Evolutionary conservation across 2,329 filamentous ascomycete species (phyloP), one percentile per base, ranked within the genome.

Genomic region (Waltergamsia citrina): DNA sequence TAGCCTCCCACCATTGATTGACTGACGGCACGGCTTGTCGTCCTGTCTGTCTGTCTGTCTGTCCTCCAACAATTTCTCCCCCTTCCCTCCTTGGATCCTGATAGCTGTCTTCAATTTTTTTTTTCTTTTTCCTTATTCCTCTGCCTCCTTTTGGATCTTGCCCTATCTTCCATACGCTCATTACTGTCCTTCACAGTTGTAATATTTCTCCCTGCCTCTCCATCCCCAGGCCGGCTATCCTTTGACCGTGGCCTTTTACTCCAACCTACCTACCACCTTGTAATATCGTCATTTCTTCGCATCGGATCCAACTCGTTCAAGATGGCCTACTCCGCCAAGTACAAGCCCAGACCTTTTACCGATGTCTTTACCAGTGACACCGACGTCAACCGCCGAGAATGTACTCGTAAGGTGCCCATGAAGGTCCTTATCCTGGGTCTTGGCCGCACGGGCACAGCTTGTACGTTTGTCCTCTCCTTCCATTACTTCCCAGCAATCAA

Each of bases 381-480:
- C 27, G 72, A 76, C 49, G 80, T 85, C 53, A 75, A 85, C 56
- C 65, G 74, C 32, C 66, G 74, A 43, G 61, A 76, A 62, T 78
- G 76, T 54, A 69, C 66, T 38, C 75, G 81, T 36, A 71, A 64
- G 21, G 78, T 82, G 33, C 80, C 80, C 22, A 85, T 85, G 80
- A 74, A 74, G 51, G 74, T 85, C 30, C 71, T 85, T 22, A 71
- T 78, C 30, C 67, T 86, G 1, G 81, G 80, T 29, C 66, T 84
- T 14, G 77, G 78, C 36, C 69, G 80, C 41, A 85, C 80, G 7
- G 80, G 80, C 48, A 85, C 81, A 47, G 72, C 78, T 22, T 84
- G 75, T 74, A 65, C 50, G 68, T 62, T 25, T n/a, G 9, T 34
- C 18, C n/a, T 7, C 17, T 21, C 12, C 10, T 15, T 24, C 5